A percentile compares a stretch with the other conserved stretches of the same genome.
Conservation (phyloP, 805 yeast species). For the Naumovozyma baii region DNA sequence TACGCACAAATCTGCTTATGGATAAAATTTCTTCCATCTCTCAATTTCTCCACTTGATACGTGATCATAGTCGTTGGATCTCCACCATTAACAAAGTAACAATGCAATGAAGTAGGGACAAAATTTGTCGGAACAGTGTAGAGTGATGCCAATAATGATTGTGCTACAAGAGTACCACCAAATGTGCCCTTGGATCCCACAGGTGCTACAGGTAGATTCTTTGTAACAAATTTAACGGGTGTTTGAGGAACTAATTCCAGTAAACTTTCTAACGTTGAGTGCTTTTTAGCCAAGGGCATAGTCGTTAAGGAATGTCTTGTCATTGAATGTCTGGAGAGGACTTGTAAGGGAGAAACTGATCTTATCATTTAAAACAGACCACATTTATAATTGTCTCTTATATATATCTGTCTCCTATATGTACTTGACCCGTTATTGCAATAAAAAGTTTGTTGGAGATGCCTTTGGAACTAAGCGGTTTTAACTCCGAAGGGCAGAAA, state of each 20-base stretch:
- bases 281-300: neutral
- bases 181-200: constrained; percentile 55
- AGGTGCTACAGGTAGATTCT: constrained; percentile 30
- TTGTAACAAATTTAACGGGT: constrained; percentile 16
- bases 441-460: no score
- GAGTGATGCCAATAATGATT: constrained; percentile 51
- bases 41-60: constrained; percentile 44
- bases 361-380: no score
- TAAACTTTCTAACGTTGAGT: constrained; percentile 10
- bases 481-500: neutral
- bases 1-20: constrained; percentile 45
- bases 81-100: constrained; percentile 52
- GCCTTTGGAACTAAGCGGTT: no score
- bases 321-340: no score
- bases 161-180: constrained; percentile 64
- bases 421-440: no score
- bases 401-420: no score
- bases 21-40: constrained; percentile 44
- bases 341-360: no score
- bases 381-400: no score
- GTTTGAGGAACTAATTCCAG: constrained; percentile 16
- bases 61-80: constrained; percentile 36
- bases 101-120: constrained; percentile 52
- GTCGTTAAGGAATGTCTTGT: no score
- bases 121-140: constrained; percentile 38